A percentile compares a stretch with the other conserved stretches of the same genome.
Conservation (phyloP, 2,329 filamentous ascomycete species). For the Aspergillus ruber region DNA sequence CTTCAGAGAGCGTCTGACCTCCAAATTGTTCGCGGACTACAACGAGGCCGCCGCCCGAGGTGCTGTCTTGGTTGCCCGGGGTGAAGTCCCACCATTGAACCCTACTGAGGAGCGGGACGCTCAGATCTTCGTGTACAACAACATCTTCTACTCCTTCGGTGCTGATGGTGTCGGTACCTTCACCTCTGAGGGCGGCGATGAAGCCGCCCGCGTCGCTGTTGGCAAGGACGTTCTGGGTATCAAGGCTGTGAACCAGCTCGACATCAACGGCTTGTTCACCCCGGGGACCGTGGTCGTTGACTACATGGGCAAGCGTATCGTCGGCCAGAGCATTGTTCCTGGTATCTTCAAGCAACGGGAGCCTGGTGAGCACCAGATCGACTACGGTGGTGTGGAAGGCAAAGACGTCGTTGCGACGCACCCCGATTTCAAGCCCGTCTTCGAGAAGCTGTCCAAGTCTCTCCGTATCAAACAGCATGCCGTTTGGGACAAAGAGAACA, state of each 20-base stretch:
- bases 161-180: conserved; percentile 97
- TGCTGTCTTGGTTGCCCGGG: conserved; percentile 83
- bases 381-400: conserved; percentile 96
- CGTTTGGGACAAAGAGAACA: conserved; percentile 95
- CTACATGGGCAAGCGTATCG: conserved; percentile 93
- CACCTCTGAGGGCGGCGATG: conserved; percentile 90
- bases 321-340: conserved; percentile 95
- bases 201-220: conserved; percentile 90
- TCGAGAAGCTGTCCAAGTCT: conserved; percentile 84
- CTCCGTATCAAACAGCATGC: conserved; percentile 89
- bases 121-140: conserved; percentile 99
- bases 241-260: conserved; percentile 90
- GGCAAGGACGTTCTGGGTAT: conserved; percentile 95
- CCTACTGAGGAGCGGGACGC: conserved; percentile 88
- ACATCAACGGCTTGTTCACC: conserved; percentile 89
- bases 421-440: conserved; percentile 74
- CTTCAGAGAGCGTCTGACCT: conserved; percentile 86
- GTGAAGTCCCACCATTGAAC: conserved; percentile 88
- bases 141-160: conserved; percentile 98
- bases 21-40: conserved; percentile 96
- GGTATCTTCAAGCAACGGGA: conserved; percentile 99
- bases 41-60: conserved; percentile 90
- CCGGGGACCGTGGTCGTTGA: conserved; percentile 95
- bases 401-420: conserved; percentile 92
- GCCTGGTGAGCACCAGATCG: conserved; percentile 95